A percentile compares a stretch with the other conserved stretches of the same genome.
Evolutionary conservation across 1,139 yeast species (phyloP).

Genomic region (Saccharomyces pastorianus): DNA sequence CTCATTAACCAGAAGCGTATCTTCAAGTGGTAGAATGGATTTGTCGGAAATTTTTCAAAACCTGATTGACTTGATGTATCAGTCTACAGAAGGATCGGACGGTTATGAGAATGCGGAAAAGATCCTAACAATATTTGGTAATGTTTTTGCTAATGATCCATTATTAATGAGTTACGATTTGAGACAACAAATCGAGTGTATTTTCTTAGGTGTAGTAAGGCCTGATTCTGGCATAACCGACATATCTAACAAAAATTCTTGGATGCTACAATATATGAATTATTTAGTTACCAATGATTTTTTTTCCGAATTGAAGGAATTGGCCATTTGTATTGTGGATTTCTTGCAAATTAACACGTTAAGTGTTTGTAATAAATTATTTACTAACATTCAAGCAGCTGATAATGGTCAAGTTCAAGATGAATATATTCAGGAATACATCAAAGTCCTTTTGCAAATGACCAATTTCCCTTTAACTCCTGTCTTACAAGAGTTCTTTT

Average conservation of each 20-base stretch:
- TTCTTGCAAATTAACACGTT: constrained; percentile 48
- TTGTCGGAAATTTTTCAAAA: constrained; percentile 31
- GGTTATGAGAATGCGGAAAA: constrained; percentile 23
- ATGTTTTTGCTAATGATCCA: constrained; percentile 33
- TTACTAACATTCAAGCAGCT: constrained; percentile 29
- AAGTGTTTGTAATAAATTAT: constrained; percentile 41
- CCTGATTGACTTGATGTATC: constrained; percentile 28
- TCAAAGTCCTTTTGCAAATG: constrained; percentile 47
- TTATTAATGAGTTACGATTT: constrained; percentile 28
- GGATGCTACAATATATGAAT: constrained; percentile 37
- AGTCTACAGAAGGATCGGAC: constrained; percentile 18
- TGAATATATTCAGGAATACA: constrained; percentile 33
- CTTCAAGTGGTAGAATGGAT: constrained; percentile 34
- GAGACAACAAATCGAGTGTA: constrained; percentile 27
- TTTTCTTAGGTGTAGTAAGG: constrained; percentile 31
- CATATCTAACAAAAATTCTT: constrained; percentile 20
- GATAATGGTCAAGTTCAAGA: constrained; percentile 9
- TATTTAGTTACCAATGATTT: constrained; percentile 36
- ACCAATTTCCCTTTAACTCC: constrained; percentile 58
- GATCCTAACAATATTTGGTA: constrained; percentile 23
- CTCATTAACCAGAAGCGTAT: constrained; percentile 35
- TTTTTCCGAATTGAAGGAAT: constrained; percentile 40
- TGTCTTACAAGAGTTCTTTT: constrained; percentile 56
- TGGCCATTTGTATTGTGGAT: constrained; percentile 45
- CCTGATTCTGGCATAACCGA: constrained; percentile 11